These are phyloP conservation scores for Albatrellus sp. DNA, from an alignment of 1,284 basidiomycete genomes.

Conservation along the genomic window DNA sequence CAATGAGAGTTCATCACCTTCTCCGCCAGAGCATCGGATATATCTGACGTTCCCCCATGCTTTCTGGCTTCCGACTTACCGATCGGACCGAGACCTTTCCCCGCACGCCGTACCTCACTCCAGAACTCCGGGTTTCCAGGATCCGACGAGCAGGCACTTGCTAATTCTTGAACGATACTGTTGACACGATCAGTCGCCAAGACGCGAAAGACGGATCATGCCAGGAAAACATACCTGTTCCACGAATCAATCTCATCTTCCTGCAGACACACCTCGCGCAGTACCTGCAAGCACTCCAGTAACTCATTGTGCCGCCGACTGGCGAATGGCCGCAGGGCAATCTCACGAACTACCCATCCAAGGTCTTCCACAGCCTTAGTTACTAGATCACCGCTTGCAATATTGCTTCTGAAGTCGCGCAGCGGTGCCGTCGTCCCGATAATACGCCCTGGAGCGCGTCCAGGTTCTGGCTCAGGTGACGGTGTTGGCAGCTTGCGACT, in stretches of 20 bases:
- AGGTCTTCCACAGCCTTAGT: slow-evolving; percentile 76
- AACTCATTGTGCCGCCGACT: slow-evolving; percentile 53
- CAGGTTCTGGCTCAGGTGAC: slow-evolving; percentile 29
- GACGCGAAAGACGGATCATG: neutral
- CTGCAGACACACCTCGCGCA: slow-evolving; percentile 46
- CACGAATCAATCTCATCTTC: slow-evolving; percentile 72
- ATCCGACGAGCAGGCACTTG: slow-evolving; percentile 34
- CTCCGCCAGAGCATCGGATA: slow-evolving; percentile 29
- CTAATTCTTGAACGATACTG: slow-evolving; percentile 49
- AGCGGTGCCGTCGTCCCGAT: slow-evolving; percentile 67
- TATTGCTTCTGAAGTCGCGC: slow-evolving; percentile 61
- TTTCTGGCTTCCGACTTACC: slow-evolving; percentile 46
- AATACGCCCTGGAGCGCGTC: slow-evolving; percentile 39
- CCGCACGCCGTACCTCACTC: slow-evolving; percentile 37
- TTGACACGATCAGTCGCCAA: neutral
- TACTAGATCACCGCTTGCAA: slow-evolving; percentile 64
- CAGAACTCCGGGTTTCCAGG: slow-evolving; percentile 58
- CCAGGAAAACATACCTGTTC: slow-evolving; percentile 43
- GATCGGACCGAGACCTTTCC: slow-evolving; percentile 47
- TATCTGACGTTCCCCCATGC: slow-evolving; percentile 38
- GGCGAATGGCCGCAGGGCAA: slow-evolving; percentile 60
- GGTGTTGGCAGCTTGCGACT: slow-evolving; percentile 30
- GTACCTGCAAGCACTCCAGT: slow-evolving; percentile 54
- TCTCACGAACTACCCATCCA: slow-evolving; percentile 55
- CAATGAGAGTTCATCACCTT: neutral